Evolutionary conservation across 2,329 filamentous ascomycete species (phyloP).

Genomic region (Aspergillus felis): DNA sequence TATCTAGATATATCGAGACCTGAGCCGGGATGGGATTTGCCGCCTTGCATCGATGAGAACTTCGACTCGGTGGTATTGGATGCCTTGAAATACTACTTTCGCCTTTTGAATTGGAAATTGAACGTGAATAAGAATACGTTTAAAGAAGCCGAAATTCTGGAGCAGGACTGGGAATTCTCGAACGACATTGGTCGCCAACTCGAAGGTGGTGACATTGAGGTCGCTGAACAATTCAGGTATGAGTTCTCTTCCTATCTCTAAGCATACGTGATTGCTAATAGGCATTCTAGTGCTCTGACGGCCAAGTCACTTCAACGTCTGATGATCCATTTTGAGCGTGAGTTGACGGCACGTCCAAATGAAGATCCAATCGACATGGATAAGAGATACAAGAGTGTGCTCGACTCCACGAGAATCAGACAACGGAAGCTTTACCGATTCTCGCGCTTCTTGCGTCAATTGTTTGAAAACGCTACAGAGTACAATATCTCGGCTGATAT

Average conservation of each 20-base stretch:
- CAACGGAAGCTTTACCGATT: constrained; percentile 97
- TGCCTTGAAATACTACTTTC: constrained; percentile 96
- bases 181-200: constrained; percentile 89
- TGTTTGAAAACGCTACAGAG: constrained; percentile 95
- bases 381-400: constrained; percentile 90
- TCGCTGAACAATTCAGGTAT: constrained; percentile 90
- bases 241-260: background rate
- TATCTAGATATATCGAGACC: constrained; percentile 80
- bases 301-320: constrained; percentile 87
- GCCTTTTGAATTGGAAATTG: constrained; percentile 96
- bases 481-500: constrained; percentile 74
- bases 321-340: constrained; percentile 85
- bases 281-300: constrained; percentile 63
- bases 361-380: constrained; percentile 87
- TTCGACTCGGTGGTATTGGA: constrained; percentile 91
- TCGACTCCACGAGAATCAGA: constrained; percentile 92
- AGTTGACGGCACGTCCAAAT: constrained; percentile 77
- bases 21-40: constrained; percentile 90
- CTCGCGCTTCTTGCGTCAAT: constrained; percentile 80
- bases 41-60: constrained; percentile 92
- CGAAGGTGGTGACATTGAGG: constrained; percentile 91
- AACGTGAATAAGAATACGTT: constrained; percentile 98
- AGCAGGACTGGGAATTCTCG: constrained; percentile 97
- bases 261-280: constrained; percentile 15
- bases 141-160: constrained; percentile 95